These are phyloP conservation scores for Zasmidium cellare DNA, from an alignment of 2,329 filamentous ascomycete species.

Conservation along the genomic window DNA sequence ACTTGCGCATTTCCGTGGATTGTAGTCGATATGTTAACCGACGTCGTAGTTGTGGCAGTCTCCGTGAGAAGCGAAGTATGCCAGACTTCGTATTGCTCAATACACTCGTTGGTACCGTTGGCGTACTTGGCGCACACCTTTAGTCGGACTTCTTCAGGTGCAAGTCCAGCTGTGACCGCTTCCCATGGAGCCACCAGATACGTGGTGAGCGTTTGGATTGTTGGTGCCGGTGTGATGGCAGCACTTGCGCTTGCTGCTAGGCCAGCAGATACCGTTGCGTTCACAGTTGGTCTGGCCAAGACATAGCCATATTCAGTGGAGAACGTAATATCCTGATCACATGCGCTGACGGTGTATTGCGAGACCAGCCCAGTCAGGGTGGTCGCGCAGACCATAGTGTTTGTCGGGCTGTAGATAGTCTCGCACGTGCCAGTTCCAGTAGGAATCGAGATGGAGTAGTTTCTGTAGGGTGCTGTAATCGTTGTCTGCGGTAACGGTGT, in stretches of 20 bases:
- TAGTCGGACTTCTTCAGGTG: slow-evolving; percentile 41
- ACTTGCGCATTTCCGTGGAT: slow-evolving; percentile 35
- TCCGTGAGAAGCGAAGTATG: slow-evolving; percentile 40
- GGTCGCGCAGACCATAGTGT: slow-evolving; percentile 46
- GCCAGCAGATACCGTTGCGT: slow-evolving; percentile 6
- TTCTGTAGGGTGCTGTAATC: slow-evolving; percentile 38
- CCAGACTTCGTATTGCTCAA: slow-evolving; percentile 45
- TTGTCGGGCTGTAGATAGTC: slow-evolving; percentile 41
- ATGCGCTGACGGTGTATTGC: slow-evolving; percentile 43
- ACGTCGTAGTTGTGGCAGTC: slow-evolving; percentile 36
- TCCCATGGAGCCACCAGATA: slow-evolving; percentile 49
- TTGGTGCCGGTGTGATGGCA: slow-evolving; percentile 41
- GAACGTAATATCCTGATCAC: slow-evolving; percentile 48
- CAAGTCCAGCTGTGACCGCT: slow-evolving; percentile 39
- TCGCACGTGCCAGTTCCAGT: slow-evolving; percentile 39
- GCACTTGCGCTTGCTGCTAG: slow-evolving; percentile 11
- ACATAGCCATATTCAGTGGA: slow-evolving; percentile 46
- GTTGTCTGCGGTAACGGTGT: slow-evolving; percentile 25
- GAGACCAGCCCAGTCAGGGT: slow-evolving; percentile 43
- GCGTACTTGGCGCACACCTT: slow-evolving; percentile 42
- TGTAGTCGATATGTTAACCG: slow-evolving; percentile 42
- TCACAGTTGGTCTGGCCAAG: slow-evolving; percentile 38
- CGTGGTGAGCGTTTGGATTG: slow-evolving; percentile 41
- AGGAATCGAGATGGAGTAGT: slow-evolving; percentile 36
- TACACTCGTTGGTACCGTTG: slow-evolving; percentile 41